Evolutionary conservation across 805 yeast species (phyloP).

Genomic region (Cyberlindnera lachancei): DNA sequence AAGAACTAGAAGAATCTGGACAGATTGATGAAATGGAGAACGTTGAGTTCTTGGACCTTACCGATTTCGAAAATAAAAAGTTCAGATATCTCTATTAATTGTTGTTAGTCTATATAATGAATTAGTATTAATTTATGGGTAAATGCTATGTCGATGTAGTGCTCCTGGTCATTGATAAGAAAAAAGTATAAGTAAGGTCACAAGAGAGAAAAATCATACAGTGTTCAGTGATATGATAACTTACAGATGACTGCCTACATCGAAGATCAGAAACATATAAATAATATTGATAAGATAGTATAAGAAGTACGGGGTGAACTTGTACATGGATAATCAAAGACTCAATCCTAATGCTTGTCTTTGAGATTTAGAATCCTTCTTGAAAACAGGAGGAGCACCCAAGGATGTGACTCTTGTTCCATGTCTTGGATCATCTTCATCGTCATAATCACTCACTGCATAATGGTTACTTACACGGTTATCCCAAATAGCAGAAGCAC

Average conservation of each 20-base stretch:
- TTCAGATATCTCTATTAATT: constrained; percentile 5
- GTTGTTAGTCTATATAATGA: no score
- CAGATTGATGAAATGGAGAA: constrained; percentile 1
- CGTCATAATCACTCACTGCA: constrained; percentile 41
- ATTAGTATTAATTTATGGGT: not conserved
- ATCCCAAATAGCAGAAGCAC: constrained; percentile 54
- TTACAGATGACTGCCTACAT: no score
- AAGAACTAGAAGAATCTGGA: not conserved
- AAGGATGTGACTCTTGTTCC: constrained; percentile 47
- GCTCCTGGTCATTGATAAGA: no score
- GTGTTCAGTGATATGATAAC: no score
- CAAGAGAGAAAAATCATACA: no score
- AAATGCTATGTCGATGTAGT: no score
- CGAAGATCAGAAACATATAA: no score
- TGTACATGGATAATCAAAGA: not conserved
- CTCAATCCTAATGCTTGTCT: constrained; percentile 41
- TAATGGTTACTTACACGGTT: constrained; percentile 45
- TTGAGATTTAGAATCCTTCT: constrained; percentile 41
- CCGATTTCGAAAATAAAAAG: constrained; percentile 5
- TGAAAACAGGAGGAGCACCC: constrained; percentile 46
- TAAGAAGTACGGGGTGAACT: not conserved
- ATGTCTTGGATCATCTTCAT: constrained; percentile 47
- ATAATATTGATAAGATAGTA: no score
- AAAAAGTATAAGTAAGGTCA: no score
- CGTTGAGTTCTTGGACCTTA: constrained; percentile 7